Percentiles rank a stretch among this genome's conserved stretches.
Conservation (phyloP, 257 asterid genomes). For the Eucommia ulmoides region DNA sequence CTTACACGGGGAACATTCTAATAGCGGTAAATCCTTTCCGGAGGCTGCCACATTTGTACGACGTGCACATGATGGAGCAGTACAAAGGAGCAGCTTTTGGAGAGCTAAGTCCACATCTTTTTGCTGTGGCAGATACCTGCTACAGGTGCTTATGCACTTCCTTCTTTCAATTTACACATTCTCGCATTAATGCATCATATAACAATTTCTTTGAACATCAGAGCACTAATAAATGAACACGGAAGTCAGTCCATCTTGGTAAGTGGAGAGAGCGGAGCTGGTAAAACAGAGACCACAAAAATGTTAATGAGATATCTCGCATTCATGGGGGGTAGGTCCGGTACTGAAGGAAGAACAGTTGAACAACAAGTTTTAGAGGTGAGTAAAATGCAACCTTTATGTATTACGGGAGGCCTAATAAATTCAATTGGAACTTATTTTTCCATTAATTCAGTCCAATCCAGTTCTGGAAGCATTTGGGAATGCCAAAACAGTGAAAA, state of each 20-base stretch:
- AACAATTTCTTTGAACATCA: conserved; percentile 23
- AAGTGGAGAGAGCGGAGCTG: conserved; percentile 98
- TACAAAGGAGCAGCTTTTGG: conserved; percentile 93
- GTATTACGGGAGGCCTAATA: no score
- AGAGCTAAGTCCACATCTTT: conserved; percentile 94
- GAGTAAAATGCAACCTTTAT: conserved; percentile 13
- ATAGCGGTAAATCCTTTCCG: conserved; percentile 93
- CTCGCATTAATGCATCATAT: no score
- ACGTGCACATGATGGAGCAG: conserved; percentile 86
- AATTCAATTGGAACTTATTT: conserved; percentile 10
- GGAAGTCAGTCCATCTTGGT: conserved; percentile 94
- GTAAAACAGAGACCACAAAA: conserved; percentile 93
- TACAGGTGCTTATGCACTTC: conserved; percentile 40
- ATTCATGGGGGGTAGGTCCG: conserved; percentile 90
- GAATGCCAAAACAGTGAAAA: conserved; percentile 86
- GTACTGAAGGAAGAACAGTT: conserved; percentile 85
- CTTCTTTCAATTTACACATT: no score
- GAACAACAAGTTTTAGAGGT: conserved; percentile 98
- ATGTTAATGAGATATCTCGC: conserved; percentile 97
- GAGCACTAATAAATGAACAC: conserved; percentile 77
- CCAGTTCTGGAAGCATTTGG: conserved; percentile 98
- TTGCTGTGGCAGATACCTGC: conserved; percentile 90
- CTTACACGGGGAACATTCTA: conserved; percentile 91
- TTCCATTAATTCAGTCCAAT: conserved; percentile 49
- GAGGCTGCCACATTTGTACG: conserved; percentile 86